Base-by-base conservation (phyloP, 108 stramenopile genomes). In the Stephanodiscus minutulus region DNA sequence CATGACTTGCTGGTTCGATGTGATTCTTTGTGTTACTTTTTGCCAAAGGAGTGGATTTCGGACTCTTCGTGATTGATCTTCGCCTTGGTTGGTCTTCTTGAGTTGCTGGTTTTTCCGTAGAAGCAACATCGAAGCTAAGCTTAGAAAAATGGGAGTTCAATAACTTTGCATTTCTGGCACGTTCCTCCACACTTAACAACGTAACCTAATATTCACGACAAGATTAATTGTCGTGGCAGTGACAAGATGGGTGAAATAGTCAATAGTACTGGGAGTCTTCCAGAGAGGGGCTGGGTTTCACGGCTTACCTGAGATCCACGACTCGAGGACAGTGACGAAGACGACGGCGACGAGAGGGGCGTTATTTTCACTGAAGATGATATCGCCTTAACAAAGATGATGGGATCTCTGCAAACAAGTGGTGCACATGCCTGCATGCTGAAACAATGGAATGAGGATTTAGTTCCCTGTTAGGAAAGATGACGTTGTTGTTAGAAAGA, bases 381-480 rank as follows among this genome's bases (percentile, higher is more conserved):
- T 15, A 88, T 66, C 10, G 92, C 91, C 63, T 85, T 91, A 24
- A 96, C 27, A 68, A 91, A 96, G 24, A 74, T 54, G 15, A 69
- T 28, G 12, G 92, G 89, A 37, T 93, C 90, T 48, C 95, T 85
- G 48, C 87, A 88, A 20, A 93, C 66, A 18, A 96, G 68, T 25
- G 86, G 90, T 13, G 86, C 74, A 5, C 81, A 60, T 27, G 85
- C 80, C 35, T 86, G 74, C 33, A 92, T 73, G 43, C 39, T 39
- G 39, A 39, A 39, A 39, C 9, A 8, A 39, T 39, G 39, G 39
- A 9, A 11, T 11, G 39, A 4, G 3, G 39, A 39, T 39, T 39
- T 8, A 9, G 11, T 39, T 39, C 9, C 39, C 11, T 11, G 9
- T 39, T 39, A 4, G 39, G 39, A 8, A 11, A 39, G 9, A 39